Percentiles rank a stretch among this genome's conserved stretches.
These are phyloP conservation scores for Sideroxylon spinosum DNA, from an alignment of 179 eudicot species.

Conservation along the genomic window DNA sequence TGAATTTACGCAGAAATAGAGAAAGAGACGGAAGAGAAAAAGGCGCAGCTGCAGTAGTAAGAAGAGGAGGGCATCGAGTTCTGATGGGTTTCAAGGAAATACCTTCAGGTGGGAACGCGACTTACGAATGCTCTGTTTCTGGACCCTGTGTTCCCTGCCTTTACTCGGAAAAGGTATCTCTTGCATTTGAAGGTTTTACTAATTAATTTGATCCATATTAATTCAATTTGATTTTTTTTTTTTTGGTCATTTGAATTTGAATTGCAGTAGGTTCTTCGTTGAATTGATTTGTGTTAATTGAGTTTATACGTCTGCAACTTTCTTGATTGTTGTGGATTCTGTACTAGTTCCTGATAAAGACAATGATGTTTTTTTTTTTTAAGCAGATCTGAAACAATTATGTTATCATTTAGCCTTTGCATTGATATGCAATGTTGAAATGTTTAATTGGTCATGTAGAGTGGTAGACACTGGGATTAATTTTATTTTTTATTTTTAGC, in stretches of 20 bases:
- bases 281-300: not conserved
- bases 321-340: not conserved
- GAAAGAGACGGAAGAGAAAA: constrained; percentile 7
- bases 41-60: not conserved
- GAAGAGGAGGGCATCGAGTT: constrained; percentile 12
- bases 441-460: too few species aligned
- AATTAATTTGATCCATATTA: not conserved
- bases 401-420: not conserved
- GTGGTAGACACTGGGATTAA: too few species aligned
- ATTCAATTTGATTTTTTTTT: not conserved
- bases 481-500: too few species aligned
- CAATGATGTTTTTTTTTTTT: not conserved
- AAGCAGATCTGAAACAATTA: not conserved
- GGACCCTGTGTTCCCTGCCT: constrained; percentile 61
- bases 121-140: constrained; percentile 62
- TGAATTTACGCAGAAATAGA: constrained; percentile 6
- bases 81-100: constrained; percentile 39
- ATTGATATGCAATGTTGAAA: not conserved
- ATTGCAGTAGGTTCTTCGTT: not conserved
- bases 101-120: constrained; percentile 33
- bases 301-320: not conserved
- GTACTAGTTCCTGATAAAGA: not conserved
- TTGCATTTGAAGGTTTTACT: not conserved
- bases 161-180: constrained; percentile 53
- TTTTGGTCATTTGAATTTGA: not conserved